Conservation (phyloP, 768 basidiomycete species). For the Strobilomyces confusus region DNA sequence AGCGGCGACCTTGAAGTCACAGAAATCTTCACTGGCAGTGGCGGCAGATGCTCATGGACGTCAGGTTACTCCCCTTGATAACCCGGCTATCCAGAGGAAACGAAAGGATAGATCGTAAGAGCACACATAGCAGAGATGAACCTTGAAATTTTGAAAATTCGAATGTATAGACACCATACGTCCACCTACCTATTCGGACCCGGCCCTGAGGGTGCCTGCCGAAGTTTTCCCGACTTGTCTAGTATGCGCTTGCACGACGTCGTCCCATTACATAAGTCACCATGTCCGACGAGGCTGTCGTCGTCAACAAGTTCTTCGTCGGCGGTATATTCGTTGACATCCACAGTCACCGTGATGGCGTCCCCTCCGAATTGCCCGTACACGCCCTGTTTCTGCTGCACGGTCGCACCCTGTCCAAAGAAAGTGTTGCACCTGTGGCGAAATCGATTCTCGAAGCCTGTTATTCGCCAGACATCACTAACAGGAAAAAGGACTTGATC, state of each 20-base stretch:
- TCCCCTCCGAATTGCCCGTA: constrained; percentile 19
- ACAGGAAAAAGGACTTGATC: constrained; percentile 25
- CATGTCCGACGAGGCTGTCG: constrained; percentile 19
- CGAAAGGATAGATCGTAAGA: too few relatives aligned
- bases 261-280: background rate
- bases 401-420: constrained; percentile 19
- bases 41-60: too few relatives aligned
- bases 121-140: too few relatives aligned
- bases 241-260: background rate
- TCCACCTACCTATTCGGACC: too few relatives aligned
- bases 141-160: too few relatives aligned
- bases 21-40: too few relatives aligned
- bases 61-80: too few relatives aligned
- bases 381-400: constrained; percentile 29
- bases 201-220: too few relatives aligned
- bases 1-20: too few relatives aligned
- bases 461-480: constrained; percentile 8
- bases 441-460: constrained; percentile 19
- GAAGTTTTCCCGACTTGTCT: background rate
- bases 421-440: constrained; percentile 13
- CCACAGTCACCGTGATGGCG: constrained; percentile 17
- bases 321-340: constrained; percentile 27
- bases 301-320: constrained; percentile 13
- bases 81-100: too few relatives aligned
- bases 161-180: too few relatives aligned